Conservation (phyloP, 192 early-diverging fungal species). For the Umbelopsis isabellina region DNA sequence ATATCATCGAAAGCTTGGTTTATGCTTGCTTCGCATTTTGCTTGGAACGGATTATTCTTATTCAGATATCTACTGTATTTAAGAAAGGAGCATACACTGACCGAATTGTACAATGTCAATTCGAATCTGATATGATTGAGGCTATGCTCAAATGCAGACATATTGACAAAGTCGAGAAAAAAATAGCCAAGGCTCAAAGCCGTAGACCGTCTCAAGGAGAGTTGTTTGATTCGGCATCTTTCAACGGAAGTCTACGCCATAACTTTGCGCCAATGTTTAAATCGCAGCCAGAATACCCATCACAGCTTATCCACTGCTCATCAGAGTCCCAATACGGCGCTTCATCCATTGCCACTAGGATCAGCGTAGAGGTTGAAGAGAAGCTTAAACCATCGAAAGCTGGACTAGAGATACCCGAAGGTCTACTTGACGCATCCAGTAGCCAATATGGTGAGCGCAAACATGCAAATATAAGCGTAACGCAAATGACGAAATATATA, state of each 20-base stretch:
- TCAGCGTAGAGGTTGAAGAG: constrained; percentile 6
- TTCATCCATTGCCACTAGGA: neutral
- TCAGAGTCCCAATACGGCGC: neutral
- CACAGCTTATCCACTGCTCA: constrained; percentile 4
- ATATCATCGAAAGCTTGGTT: constrained; percentile 1
- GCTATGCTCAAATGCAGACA: constrained; percentile 20
- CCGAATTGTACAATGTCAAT: constrained; percentile 1
- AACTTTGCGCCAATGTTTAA: constrained; percentile 4
- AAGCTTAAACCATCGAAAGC: constrained; percentile 6
- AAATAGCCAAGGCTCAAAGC: neutral
- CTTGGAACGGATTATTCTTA: neutral
- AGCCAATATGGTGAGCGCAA: constrained; percentile 4
- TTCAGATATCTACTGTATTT: constrained; percentile 1
- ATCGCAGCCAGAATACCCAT: constrained; percentile 8
- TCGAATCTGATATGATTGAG: constrained; percentile 7
- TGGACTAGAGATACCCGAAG: neutral
- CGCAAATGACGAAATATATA: constrained; percentile 13
- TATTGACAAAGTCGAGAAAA: constrained; percentile 9
- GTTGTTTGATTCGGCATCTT: neutral
- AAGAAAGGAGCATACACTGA: constrained; percentile 2
- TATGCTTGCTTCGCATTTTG: constrained; percentile 11
- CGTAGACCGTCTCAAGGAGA: neutral
- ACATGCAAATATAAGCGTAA: neutral
- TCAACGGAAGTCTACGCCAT: neutral
- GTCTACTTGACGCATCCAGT: constrained; percentile 1